phyloP scores from a whole-genome alignment of 768 basidiomycete species.

The Tricholoma sp. region DNA sequence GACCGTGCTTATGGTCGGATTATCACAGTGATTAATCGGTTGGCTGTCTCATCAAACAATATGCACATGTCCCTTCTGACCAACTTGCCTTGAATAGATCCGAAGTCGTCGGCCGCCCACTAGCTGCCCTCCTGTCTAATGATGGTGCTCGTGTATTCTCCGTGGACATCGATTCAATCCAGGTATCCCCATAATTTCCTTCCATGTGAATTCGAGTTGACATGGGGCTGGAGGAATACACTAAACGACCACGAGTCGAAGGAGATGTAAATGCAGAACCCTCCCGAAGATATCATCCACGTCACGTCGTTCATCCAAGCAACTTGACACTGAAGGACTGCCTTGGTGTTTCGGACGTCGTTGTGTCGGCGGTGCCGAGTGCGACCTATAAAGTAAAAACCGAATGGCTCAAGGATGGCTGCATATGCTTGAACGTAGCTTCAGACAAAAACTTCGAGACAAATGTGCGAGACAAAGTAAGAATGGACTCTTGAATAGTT shows the following conservation, averaged over 20 bases:
- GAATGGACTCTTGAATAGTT: conserved; percentile 11
- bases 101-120: conserved; percentile 94
- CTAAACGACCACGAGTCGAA: conserved; percentile 68
- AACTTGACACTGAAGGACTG: conserved; percentile 71
- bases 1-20: conserved; percentile 93
- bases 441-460: conserved; percentile 96
- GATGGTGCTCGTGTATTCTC: conserved; percentile 96
- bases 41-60: conserved; percentile 1
- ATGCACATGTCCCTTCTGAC: neutral
- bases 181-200: conserved; percentile 36
- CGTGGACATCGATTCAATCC: conserved; percentile 92
- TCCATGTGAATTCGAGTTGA: neutral
- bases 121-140: conserved; percentile 94
- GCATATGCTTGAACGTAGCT: conserved; percentile 88
- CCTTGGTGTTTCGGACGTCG: conserved; percentile 83
- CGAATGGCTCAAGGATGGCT: conserved; percentile 87
- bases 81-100: conserved; percentile 48
- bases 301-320: conserved; percentile 74
- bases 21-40: conserved; percentile 94
- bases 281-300: conserved; percentile 67
- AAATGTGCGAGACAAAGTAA: conserved; percentile 87
- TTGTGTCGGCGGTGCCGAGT: conserved; percentile 90
- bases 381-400: conserved; percentile 86
- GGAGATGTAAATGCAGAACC: conserved; percentile 27
- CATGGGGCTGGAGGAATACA: conserved; percentile 64